Evolutionary conservation across 2,329 filamentous ascomycete species (phyloP).

Genomic region (Huntiella bhutanensis): DNA sequence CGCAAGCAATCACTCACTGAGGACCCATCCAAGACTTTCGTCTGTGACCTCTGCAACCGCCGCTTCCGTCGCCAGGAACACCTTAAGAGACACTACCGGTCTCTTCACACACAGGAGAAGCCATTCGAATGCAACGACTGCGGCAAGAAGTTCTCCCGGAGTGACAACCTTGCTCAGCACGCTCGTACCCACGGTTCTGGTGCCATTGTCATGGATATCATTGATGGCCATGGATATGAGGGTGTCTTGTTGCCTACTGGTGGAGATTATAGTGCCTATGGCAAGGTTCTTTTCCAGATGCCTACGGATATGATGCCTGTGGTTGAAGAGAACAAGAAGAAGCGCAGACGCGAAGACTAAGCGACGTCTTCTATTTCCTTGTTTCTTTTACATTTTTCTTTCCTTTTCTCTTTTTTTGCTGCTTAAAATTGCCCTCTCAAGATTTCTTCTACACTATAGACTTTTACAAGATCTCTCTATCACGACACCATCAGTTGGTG

Average conservation of each 20-base stretch:
- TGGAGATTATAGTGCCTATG: constrained; percentile 48
- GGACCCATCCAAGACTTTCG: constrained; percentile 94
- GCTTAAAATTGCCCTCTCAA: background rate
- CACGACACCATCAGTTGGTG: too few species aligned
- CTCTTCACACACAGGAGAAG: constrained; percentile 96
- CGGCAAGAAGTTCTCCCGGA: constrained; percentile 97
- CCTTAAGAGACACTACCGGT: constrained; percentile 94
- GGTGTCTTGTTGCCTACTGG: constrained; percentile 24
- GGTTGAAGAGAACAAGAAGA: constrained; percentile 28
- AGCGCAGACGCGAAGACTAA: constrained; percentile 58
- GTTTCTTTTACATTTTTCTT: background rate
- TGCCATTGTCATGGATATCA: constrained; percentile 75
- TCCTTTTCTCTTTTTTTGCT: background rate
- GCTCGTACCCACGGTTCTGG: constrained; percentile 82
- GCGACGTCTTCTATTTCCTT: constrained; percentile 7
- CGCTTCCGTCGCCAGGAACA: constrained; percentile 97
- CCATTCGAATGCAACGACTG: constrained; percentile 95
- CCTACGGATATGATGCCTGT: constrained; percentile 51
- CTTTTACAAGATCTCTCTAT: background rate
- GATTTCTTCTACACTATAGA: constrained; percentile 1
- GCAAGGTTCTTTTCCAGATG: constrained; percentile 66
- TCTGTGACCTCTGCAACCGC: constrained; percentile 88
- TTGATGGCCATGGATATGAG: constrained; percentile 47
- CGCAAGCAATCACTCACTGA: constrained; percentile 97
- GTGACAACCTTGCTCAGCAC: constrained; percentile 93